Base-by-base conservation (phyloP, 2,329 filamentous ascomycete genomes). In the Beauveria medogensis region DNA sequence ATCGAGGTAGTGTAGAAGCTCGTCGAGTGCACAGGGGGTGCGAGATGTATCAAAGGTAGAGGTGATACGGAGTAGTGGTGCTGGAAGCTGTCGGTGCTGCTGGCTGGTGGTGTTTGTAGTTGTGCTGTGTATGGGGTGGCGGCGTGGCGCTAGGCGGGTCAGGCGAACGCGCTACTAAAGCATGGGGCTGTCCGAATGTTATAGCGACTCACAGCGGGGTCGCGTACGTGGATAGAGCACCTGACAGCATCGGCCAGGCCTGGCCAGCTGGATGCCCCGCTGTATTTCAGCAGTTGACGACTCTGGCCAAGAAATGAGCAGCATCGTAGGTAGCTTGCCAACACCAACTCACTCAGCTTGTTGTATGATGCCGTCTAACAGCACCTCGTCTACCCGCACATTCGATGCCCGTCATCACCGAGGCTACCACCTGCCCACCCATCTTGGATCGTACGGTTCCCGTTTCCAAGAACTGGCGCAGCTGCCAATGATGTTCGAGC, bases 101-200 rank as follows among this genome's bases (percentile, higher is more conserved):
- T 26, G 34, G 56, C 44, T 44, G 37, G 37, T 52, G 44, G 56
- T 46, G 34, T n/a, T 59, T 30, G 47, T 28, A 34, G 20, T 41
- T 47, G 12, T 34, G 12, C 41, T 46, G 47, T 37, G 41, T 41
- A 47, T 46, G 53, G 26, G 53, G 47, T 34, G 30, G 47, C 22
- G 47, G 10, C 24, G 47, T 51, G 46, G 34, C 55, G 40, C 54
- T 24, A 22, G 44, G 56, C 56, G 47, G 56, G 56, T 53, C 56
- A 51, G 55, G 46, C 22, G 22, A 41, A 41, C 41, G 55, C 55
- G 55, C 55, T 57, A 57, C 55, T 57, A 57, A 48, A 56, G n/a
- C 10, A 40, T 16, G 34, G 52, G 26, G 18, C 40, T 46, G 53
- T 4, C 18, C 20, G 3, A 10, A 18, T 22, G 41, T 18, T 47